These are phyloP conservation scores for Botrytis hyacinthi DNA, from an alignment of 2,329 filamentous ascomycete species.

Conservation along the genomic window DNA sequence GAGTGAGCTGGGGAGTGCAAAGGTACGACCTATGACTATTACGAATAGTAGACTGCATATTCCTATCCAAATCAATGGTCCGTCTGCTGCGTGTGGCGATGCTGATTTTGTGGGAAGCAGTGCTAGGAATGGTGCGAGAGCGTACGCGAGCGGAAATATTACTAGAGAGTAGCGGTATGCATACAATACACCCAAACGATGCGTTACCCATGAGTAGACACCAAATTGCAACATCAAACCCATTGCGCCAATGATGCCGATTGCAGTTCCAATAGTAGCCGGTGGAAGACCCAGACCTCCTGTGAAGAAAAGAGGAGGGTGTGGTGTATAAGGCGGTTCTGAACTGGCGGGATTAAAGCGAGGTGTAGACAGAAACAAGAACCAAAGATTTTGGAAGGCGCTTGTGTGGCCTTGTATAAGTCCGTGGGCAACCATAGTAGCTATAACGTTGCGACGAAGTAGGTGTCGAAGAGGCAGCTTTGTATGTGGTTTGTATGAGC, in stretches of 20 bases:
- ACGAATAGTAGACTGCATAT: neutral
- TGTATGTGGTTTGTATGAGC: neutral
- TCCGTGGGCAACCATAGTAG: neutral
- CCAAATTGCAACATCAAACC: neutral
- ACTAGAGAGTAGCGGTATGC: neutral
- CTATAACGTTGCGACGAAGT: neutral
- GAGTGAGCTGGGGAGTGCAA: conserved; percentile 1
- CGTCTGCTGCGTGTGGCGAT: neutral
- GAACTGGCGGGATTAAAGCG: neutral
- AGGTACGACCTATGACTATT: neutral
- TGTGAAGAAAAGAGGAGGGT: neutral
- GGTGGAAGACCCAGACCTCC: neutral
- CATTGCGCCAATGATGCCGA: neutral
- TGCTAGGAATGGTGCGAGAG: neutral
- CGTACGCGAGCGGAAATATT: neutral
- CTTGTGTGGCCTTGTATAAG: conserved; percentile 2
- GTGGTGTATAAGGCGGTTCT: neutral
- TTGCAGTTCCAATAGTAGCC: neutral
- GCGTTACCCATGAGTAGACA: neutral
- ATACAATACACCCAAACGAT: neutral
- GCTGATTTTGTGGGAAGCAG: neutral
- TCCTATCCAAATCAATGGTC: neutral
- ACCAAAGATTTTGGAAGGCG: neutral
- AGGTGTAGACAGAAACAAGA: neutral
- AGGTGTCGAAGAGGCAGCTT: neutral